A percentile compares a stretch with the other conserved stretches of the same genome.
Evolutionary conservation across 148 eudicot genomes (phyloP).

Genomic region (Camellia lanceoleosa): DNA sequence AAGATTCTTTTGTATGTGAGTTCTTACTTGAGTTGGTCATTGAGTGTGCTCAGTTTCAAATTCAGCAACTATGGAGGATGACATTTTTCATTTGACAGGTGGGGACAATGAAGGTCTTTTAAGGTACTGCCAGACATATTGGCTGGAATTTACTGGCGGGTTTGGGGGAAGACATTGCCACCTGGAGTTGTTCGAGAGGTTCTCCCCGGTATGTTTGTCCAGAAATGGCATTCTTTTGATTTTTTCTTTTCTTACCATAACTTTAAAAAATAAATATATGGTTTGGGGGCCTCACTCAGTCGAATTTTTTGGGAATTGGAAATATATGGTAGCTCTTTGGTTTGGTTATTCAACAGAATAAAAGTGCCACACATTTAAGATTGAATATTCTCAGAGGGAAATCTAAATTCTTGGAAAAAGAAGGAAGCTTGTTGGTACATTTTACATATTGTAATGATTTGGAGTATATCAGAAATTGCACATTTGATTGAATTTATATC

Average conservation of each 20-base stretch:
- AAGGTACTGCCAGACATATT: slow-evolving; percentile 84
- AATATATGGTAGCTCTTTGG: not conserved
- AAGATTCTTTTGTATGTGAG: too few species aligned
- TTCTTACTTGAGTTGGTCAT: too few species aligned
- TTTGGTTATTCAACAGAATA: not conserved
- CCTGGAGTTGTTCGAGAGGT: slow-evolving; percentile 86
- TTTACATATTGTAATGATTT: not conserved
- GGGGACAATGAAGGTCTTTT: slow-evolving; percentile 86
- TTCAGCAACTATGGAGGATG: not conserved
- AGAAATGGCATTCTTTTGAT: not conserved
- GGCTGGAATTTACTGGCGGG: slow-evolving; percentile 74
- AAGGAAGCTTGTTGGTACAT: not conserved
- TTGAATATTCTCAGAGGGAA: not conserved
- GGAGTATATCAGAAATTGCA: too few species aligned
- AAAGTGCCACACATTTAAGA: not conserved
- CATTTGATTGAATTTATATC: too few species aligned
- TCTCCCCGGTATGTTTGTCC: slow-evolving; percentile 60
- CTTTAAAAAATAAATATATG: not conserved
- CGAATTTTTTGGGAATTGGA: not conserved
- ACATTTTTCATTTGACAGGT: slow-evolving; percentile 44
- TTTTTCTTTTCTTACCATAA: not conserved
- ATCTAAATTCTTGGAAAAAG: not conserved
- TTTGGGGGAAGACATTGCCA: slow-evolving; percentile 58
- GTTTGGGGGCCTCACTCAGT: not conserved
- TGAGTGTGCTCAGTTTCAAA: not conserved